A percentile compares a stretch with the other conserved stretches of the same genome.
Evolutionary conservation across 805 yeast genomes (phyloP).

Genomic region (Wickerhamomyces subpelliculosus): DNA sequence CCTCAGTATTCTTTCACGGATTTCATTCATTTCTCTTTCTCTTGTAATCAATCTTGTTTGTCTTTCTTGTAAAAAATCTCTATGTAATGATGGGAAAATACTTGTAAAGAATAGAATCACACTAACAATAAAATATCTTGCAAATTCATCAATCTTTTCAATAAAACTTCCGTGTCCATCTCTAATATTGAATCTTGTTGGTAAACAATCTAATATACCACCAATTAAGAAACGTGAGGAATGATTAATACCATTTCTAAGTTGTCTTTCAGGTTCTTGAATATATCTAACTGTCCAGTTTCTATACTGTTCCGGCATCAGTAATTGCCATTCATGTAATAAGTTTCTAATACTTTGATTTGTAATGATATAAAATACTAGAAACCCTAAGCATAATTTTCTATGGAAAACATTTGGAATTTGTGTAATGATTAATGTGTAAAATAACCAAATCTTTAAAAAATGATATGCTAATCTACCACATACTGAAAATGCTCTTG

Average conservation of each 20-base stretch:
- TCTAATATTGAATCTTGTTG: too few species aligned
- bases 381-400: not conserved
- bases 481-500: not conserved
- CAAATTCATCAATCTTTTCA: not conserved
- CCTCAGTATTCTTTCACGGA: not conserved
- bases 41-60: not conserved
- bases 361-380: slow-evolving; percentile 1
- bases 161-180: too few species aligned
- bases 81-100: slow-evolving; percentile 7
- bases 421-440: not conserved
- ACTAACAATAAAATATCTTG: slow-evolving; percentile 2
- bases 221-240: too few species aligned
- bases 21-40: too few species aligned
- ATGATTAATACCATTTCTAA: too few species aligned
- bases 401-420: not conserved
- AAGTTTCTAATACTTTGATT: not conserved
- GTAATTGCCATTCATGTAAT: not conserved
- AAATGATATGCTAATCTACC: not conserved
- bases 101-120: slow-evolving; percentile 6
- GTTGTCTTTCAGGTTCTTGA: not conserved
- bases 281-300: not conserved
- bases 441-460: not conserved
- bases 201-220: too few species aligned
- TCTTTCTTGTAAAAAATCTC: too few species aligned
- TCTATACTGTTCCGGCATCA: not conserved